phyloP scores from a whole-genome alignment of 2,329 filamentous ascomycete species.

The Fusarium piperis region DNA sequence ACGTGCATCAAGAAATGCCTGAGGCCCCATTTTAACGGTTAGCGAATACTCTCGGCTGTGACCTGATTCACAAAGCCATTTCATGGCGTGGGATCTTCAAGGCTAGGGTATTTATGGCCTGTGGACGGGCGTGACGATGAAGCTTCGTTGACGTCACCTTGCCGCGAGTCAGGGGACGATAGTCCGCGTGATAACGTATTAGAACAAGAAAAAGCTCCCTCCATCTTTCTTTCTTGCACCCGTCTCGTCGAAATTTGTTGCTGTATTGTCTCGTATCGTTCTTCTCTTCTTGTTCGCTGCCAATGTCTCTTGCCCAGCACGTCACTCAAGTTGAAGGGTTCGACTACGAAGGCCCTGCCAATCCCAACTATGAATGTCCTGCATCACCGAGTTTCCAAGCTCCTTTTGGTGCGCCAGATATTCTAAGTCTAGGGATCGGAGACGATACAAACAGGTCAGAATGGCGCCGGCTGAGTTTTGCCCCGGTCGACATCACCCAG shows the following conservation, averaged over 20 bases:
- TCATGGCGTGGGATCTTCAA: neutral
- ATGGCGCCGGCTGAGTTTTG: conserved; percentile 44
- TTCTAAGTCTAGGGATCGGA: neutral
- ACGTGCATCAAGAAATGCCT: conserved; percentile 9
- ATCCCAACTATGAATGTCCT: conserved; percentile 28
- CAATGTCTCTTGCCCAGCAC: conserved; percentile 56
- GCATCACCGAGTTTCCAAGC: neutral
- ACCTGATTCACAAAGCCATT: conserved; percentile 1
- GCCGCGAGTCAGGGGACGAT: neutral
- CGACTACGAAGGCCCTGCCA: conserved; percentile 48
- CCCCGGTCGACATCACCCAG: conserved; percentile 37
- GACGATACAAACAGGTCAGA: conserved; percentile 24
- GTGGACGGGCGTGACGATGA: neutral
- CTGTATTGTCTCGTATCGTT: neutral
- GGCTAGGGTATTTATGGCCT: neutral
- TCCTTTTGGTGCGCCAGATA: neutral
- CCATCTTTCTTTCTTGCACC: neutral
- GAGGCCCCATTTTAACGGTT: neutral
- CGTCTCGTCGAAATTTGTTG: neutral
- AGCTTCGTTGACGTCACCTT: conserved; percentile 26
- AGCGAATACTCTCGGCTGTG: conserved; percentile 18
- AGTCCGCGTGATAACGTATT: neutral
- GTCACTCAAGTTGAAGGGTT: conserved; percentile 54
- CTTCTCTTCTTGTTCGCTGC: neutral
- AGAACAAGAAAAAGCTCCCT: neutral